Evolutionary conservation across 176 grass and related monocot species (phyloP).

Genomic region (Chrysopogon serrulatus): DNA sequence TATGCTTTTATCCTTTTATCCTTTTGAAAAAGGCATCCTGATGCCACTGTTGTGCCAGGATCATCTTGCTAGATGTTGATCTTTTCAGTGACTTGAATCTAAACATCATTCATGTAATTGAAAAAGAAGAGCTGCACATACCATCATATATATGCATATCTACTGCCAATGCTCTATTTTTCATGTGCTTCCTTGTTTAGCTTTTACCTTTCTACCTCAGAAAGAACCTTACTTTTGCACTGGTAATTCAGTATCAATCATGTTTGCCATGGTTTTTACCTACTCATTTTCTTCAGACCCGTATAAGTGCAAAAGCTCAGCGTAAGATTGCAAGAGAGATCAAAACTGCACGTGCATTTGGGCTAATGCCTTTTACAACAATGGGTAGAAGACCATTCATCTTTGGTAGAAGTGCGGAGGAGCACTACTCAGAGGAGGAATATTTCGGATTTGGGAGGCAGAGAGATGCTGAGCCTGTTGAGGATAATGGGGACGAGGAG

Average conservation of each 20-base stretch:
- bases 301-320: conserved; percentile 94
- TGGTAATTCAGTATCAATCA: not conserved
- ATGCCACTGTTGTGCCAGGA: not conserved
- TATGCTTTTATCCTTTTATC: not conserved
- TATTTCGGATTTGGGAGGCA: conserved; percentile 28
- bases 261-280: not conserved
- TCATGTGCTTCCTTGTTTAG: not conserved
- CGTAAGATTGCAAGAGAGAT: conserved; percentile 92
- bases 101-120: not conserved
- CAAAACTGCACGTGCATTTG: conserved; percentile 76
- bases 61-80: not conserved
- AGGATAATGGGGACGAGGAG: not conserved
- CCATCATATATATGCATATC: not conserved
- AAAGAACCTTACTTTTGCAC: no score
- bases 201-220: not conserved
- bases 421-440: conserved; percentile 38
- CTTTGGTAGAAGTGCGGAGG: conserved; percentile 69
- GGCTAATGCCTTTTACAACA: conserved; percentile 88
- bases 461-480: conserved; percentile 10
- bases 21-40: not conserved
- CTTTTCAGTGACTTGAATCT: not conserved
- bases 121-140: not conserved
- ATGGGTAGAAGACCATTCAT: conserved; percentile 85
- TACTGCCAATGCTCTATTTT: not conserved
- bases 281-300: conserved; percentile 42